Evolutionary conservation across 1,284 basidiomycete genomes (phyloP).

Genomic region (Polyporus tsugae): DNA sequence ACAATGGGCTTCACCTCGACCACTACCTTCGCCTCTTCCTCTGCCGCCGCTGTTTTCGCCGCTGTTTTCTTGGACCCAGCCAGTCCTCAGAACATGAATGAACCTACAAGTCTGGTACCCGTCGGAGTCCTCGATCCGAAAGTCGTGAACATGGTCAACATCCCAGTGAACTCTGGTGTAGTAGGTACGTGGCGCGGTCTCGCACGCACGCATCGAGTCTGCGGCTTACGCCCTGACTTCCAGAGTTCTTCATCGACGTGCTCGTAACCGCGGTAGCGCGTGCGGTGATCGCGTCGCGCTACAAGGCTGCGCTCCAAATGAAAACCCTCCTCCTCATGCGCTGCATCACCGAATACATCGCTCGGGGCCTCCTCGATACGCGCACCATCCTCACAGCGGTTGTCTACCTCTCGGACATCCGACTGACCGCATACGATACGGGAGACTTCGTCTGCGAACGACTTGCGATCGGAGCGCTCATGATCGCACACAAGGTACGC

Average conservation of each 20-base stretch:
- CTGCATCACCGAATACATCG: slow-evolving; percentile 16
- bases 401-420: slow-evolving; percentile 66
- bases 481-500: slow-evolving; percentile 68
- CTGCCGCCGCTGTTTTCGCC: background rate
- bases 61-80: background rate
- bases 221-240: slow-evolving; percentile 3
- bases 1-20: slow-evolving; percentile 3
- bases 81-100: slow-evolving; percentile 7
- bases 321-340: slow-evolving; percentile 16
- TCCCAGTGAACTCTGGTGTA: slow-evolving; percentile 40
- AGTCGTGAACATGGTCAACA: slow-evolving; percentile 23
- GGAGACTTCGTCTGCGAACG: slow-evolving; percentile 73
- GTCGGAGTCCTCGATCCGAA: slow-evolving; percentile 14
- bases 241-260: slow-evolving; percentile 29
- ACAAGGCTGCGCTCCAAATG: slow-evolving; percentile 19
- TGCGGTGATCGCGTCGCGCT: slow-evolving; percentile 17
- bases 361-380: slow-evolving; percentile 50
- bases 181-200: slow-evolving; percentile 54
- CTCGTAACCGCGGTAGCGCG: slow-evolving; percentile 21
- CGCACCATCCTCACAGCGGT: slow-evolving; percentile 63
- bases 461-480: slow-evolving; percentile 71
- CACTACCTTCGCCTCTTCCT: slow-evolving; percentile 9
- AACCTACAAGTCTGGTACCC: slow-evolving; percentile 25
- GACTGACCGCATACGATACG: slow-evolving; percentile 62
- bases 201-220: background rate